Evolutionary conservation across 1,284 basidiomycete species (phyloP).

Genomic region (Rhizoctonia solani): DNA sequence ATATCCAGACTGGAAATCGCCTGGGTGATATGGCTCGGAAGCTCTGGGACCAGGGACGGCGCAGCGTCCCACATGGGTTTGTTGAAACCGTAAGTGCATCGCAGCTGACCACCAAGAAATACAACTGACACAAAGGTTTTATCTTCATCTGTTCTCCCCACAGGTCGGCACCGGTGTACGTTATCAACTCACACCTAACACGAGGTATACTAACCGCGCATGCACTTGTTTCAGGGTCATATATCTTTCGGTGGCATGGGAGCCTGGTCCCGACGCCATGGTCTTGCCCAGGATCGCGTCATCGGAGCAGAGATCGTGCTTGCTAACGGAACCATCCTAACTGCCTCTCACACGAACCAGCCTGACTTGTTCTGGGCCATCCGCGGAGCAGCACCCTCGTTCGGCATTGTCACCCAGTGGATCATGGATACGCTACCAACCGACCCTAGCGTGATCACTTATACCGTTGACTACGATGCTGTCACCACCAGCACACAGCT

Average conservation of each 20-base stretch:
- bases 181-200: background rate
- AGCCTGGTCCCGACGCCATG: conserved; percentile 32
- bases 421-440: conserved; percentile 35
- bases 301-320: conserved; percentile 38
- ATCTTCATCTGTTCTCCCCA: background rate
- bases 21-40: conserved; percentile 37
- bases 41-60: conserved; percentile 37
- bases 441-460: conserved; percentile 29
- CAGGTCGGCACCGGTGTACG: background rate
- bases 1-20: conserved; percentile 37
- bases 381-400: conserved; percentile 36
- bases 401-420: conserved; percentile 37
- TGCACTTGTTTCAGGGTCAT: conserved; percentile 38
- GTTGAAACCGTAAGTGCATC: conserved; percentile 33
- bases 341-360: conserved; percentile 15
- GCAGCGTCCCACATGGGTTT: conserved; percentile 37
- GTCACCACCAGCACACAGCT: background rate
- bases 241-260: conserved; percentile 39
- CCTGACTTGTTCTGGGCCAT: conserved; percentile 38
- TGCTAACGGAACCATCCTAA: conserved; percentile 35
- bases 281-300: conserved; percentile 36
- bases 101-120: background rate
- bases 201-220: background rate
- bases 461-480: conserved; percentile 17
- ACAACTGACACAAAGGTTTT: background rate